Percentiles rank a stretch among this genome's conserved stretches.
Conservation (phyloP, 139 green algal species). For the Coelastrella sp. region DNA sequence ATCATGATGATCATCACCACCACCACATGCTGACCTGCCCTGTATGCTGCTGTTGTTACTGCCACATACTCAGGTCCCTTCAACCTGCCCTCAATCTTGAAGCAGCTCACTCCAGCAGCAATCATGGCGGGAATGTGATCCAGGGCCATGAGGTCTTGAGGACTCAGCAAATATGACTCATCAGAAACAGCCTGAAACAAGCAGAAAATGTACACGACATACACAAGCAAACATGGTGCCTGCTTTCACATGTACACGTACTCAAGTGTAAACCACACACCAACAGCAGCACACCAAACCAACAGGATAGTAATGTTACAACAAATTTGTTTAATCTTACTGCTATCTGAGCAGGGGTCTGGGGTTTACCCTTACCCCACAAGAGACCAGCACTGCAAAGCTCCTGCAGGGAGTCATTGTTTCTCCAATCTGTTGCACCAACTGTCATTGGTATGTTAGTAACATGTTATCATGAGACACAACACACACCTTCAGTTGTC, state of each 20-base stretch:
- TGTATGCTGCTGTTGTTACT: slow-evolving; percentile 67
- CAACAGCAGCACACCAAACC: no score
- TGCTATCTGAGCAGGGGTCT: no score
- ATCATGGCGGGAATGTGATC: slow-evolving; percentile 82
- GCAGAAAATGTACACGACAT: background rate
- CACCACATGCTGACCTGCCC: slow-evolving; percentile 22
- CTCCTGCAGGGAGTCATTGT: no score
- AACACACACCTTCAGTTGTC: slow-evolving; percentile 59
- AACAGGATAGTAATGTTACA: no score
- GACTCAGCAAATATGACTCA: slow-evolving; percentile 81
- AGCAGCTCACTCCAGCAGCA: slow-evolving; percentile 78
- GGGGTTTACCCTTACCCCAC: no score
- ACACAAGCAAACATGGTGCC: background rate
- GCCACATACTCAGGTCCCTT: slow-evolving; percentile 92
- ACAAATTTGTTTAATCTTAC: no score
- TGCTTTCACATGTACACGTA: slow-evolving; percentile 61
- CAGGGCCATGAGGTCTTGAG: slow-evolving; percentile 84
- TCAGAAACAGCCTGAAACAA: slow-evolving; percentile 74
- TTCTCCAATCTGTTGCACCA: no score
- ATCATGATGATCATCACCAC: background rate
- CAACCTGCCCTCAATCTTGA: slow-evolving; percentile 91
- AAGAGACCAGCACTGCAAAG: no score
- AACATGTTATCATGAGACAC: no score
- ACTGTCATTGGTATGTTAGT: no score
- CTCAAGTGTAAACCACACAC: no score